Evolutionary conservation across 371 early-diverging fungal species (phyloP).

Genomic region (Basidiobolus heterosporus): DNA sequence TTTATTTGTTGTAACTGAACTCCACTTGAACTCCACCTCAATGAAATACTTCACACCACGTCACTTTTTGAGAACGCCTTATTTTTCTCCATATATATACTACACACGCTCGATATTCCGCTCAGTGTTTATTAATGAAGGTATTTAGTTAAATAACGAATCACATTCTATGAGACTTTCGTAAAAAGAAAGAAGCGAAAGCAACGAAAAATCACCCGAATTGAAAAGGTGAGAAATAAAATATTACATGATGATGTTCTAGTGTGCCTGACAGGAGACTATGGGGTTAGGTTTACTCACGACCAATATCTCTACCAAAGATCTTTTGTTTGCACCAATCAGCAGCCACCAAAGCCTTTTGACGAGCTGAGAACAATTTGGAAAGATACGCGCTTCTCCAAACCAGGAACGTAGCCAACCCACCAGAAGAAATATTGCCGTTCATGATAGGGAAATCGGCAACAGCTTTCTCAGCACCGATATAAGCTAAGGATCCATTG

Average conservation of each 20-base stretch:
- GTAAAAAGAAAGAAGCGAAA: too few relatives aligned
- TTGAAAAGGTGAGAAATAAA: background rate
- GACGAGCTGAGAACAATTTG: constrained; percentile 63
- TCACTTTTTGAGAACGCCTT: too few relatives aligned
- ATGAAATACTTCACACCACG: too few relatives aligned
- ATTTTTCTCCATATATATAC: too few relatives aligned
- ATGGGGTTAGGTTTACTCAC: constrained; percentile 72
- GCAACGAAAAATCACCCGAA: too few relatives aligned
- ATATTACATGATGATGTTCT: background rate
- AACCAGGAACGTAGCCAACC: constrained; percentile 55
- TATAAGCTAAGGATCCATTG: constrained; percentile 75
- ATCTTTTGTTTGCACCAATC: constrained; percentile 78
- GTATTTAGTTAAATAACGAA: too few relatives aligned
- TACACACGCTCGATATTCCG: too few relatives aligned
- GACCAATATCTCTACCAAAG: constrained; percentile 77
- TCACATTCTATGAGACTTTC: too few relatives aligned
- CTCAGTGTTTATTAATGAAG: too few relatives aligned
- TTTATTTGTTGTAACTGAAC: too few relatives aligned
- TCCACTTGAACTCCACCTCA: too few relatives aligned
- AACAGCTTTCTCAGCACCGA: constrained; percentile 79
- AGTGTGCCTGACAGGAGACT: too few relatives aligned
- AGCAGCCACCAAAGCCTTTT: constrained; percentile 56
- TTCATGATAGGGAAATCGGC: constrained; percentile 69
- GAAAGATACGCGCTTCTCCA: constrained; percentile 57
- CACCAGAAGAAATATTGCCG: constrained; percentile 50